phyloP scores from a whole-genome alignment of 192 early-diverging fungal species.

The Podila verticillata region DNA sequence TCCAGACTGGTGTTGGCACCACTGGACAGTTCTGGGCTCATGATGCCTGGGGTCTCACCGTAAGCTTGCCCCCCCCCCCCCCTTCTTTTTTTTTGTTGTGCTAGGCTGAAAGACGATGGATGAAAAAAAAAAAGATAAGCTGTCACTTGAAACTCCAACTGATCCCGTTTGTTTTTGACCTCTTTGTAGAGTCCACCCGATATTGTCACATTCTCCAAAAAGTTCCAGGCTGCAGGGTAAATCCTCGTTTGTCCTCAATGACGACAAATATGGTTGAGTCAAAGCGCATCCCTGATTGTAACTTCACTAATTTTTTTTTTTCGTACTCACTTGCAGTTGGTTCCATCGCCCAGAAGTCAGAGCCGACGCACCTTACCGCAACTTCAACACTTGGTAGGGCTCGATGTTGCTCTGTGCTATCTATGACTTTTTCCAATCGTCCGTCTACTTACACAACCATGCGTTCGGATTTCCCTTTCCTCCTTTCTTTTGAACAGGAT shows the following conservation, averaged over 20 bases:
- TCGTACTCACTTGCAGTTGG: conserved; percentile 53
- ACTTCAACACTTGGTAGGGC: conserved; percentile 77
- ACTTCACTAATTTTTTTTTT: too few species aligned
- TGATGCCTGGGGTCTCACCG: conserved; percentile 70
- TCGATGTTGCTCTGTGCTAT: too few species aligned
- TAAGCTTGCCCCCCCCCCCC: too few species aligned
- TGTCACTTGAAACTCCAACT: too few species aligned
- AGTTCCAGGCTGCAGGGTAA: conserved; percentile 78
- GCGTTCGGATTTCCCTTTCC: not conserved
- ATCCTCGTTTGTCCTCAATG: not conserved
- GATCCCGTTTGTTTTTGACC: not conserved
- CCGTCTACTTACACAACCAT: too few species aligned
- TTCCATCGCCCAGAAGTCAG: conserved; percentile 67
- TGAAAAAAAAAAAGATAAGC: too few species aligned
- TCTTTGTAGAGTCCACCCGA: conserved; percentile 64
- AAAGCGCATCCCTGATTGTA: too few species aligned
- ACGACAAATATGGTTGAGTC: too few species aligned
- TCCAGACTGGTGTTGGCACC: conserved; percentile 79
- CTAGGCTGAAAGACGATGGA: too few species aligned
- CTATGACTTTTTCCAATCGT: too few species aligned
- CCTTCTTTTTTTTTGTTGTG: not conserved
- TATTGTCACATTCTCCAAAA: conserved; percentile 83
- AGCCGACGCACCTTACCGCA: conserved; percentile 69
- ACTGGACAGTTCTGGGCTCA: conserved; percentile 83
- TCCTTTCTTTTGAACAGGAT: conserved; percentile 50